These are phyloP conservation scores for Digitaria exilis DNA, from an alignment of 202 grass and related monocot species.

Conservation along the genomic window DNA sequence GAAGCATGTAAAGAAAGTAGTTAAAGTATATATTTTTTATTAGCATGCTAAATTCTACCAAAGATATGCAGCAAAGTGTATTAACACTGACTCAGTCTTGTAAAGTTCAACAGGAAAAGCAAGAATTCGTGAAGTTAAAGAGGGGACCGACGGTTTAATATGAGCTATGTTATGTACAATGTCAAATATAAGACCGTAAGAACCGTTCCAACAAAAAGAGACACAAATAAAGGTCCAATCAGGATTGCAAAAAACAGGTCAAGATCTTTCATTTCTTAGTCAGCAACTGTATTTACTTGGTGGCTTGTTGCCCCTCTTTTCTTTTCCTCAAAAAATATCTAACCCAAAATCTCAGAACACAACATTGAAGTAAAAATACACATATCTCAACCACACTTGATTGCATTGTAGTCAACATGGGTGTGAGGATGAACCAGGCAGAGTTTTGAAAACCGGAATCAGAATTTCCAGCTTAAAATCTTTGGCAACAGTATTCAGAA, in stretches of 20 bases:
- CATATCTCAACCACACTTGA: background rate
- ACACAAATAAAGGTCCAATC: background rate
- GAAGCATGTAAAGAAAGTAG: no score
- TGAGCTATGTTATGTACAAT: background rate
- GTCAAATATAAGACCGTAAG: background rate
- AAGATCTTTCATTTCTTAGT: background rate
- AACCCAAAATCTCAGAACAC: background rate
- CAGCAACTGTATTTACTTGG: background rate
- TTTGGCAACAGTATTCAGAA: background rate
- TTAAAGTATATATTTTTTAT: no score
- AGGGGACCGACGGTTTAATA: background rate
- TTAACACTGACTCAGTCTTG: background rate
- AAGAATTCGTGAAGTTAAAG: background rate
- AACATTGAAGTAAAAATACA: background rate
- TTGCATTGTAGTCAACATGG: background rate
- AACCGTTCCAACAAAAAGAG: background rate
- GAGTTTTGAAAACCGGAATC: background rate
- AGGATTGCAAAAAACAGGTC: background rate
- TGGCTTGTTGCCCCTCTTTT: background rate
- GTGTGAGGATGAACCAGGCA: background rate
- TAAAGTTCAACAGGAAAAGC: background rate
- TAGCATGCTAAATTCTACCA: no score
- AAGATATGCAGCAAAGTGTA: no score
- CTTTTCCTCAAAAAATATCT: background rate
- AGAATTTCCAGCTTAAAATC: background rate